Evolutionary conservation across 441 rosid species (phyloP).

Genomic region (Syzygium syzygioides): DNA sequence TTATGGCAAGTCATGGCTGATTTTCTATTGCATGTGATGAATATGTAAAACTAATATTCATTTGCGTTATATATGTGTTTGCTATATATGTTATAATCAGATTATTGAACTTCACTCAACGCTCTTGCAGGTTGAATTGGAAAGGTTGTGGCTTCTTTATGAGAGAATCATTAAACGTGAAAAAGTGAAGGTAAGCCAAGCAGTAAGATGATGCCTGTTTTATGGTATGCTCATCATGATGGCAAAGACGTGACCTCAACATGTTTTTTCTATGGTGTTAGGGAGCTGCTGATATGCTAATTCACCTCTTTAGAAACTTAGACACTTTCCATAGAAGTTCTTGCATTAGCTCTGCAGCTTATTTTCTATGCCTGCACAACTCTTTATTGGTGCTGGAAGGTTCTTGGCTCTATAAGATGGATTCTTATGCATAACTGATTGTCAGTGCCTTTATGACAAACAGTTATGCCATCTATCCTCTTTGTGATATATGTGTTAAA

Average conservation of each 20-base stretch:
- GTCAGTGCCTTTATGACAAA: neutral
- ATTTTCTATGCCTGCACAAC: neutral
- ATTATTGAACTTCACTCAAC: neutral
- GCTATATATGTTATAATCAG: neutral
- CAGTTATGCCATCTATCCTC: neutral
- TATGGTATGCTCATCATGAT: neutral
- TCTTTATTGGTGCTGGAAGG: neutral
- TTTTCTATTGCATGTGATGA: neutral
- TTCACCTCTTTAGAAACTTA: neutral
- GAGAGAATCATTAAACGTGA: constrained; percentile 96
- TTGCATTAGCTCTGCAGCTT: neutral
- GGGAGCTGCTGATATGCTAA: neutral
- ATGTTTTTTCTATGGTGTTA: neutral
- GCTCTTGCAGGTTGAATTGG: constrained; percentile 72
- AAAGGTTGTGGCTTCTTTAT: constrained; percentile 90
- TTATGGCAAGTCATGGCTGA: neutral
- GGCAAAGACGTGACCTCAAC: neutral
- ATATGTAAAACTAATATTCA: neutral
- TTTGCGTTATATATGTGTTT: neutral
- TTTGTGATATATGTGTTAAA: neutral
- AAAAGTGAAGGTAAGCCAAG: constrained; percentile 65
- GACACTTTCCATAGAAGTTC: neutral
- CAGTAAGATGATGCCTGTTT: neutral
- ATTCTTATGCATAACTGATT: neutral
- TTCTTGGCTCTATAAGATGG: neutral